A percentile compares a stretch with the other conserved stretches of the same genome.
These are phyloP conservation scores for Macadamia integrifolia DNA, from an alignment of 164 flowering plant genomes.

Conservation along the genomic window DNA sequence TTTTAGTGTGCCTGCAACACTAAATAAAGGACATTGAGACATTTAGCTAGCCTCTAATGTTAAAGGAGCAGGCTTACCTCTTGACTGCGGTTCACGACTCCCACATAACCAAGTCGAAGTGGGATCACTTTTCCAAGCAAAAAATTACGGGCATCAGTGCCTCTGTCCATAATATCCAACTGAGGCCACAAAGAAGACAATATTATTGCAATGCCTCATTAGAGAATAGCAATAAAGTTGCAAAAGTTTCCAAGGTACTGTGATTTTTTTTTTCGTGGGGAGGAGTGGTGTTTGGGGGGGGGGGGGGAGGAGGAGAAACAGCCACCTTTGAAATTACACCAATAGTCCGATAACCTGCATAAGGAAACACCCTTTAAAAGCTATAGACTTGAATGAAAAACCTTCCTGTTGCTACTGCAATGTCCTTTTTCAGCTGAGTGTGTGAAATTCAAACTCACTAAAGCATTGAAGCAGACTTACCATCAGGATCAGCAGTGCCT, in stretches of 20 bases:
- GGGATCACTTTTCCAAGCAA: slow-evolving; percentile 41
- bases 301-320: no score
- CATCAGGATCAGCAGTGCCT: slow-evolving; percentile 38
- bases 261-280: no score
- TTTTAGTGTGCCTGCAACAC: background rate
- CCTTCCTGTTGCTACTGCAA: background rate
- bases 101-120: slow-evolving; percentile 37
- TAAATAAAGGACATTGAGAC: background rate
- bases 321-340: slow-evolving; percentile 37
- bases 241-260: no score
- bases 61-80: slow-evolving; percentile 16
- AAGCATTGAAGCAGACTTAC: slow-evolving; percentile 13
- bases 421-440: background rate
- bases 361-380: background rate
- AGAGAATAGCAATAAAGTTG: background rate
- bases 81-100: slow-evolving; percentile 40
- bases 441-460: slow-evolving; percentile 5
- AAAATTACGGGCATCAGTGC: slow-evolving; percentile 33
- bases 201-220: background rate
- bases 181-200: slow-evolving; percentile 11
- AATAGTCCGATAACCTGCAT: slow-evolving; percentile 37
- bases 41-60: background rate
- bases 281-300: no score
- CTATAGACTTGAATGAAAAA: background rate
- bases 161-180: slow-evolving; percentile 37